phyloP scores from a whole-genome alignment of 2,329 filamentous ascomycete genomes.

The Colletotrichum brevisporum region DNA sequence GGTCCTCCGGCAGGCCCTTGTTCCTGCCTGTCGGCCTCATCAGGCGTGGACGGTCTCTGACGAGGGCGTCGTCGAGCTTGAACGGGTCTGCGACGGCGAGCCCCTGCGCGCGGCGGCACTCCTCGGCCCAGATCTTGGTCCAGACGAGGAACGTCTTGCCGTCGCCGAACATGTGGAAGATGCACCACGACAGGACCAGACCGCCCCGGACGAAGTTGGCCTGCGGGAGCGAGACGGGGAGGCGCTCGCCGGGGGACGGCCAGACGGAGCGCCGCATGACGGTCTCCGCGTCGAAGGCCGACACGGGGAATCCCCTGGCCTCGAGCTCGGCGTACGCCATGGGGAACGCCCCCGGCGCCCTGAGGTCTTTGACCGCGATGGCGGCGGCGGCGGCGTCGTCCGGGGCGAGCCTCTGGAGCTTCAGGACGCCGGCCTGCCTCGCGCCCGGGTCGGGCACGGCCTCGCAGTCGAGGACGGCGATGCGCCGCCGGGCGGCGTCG shows the following conservation, averaged over 20 bases:
- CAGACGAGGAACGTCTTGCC: slow-evolving; percentile 19
- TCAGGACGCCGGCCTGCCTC: slow-evolving; percentile 13
- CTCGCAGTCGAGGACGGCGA: slow-evolving; percentile 49
- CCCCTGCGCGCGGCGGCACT: slow-evolving; percentile 28
- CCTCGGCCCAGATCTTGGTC: slow-evolving; percentile 28
- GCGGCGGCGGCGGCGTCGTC: slow-evolving; percentile 5
- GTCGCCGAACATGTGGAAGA: slow-evolving; percentile 25
- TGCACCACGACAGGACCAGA: slow-evolving; percentile 23
- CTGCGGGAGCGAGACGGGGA: slow-evolving; percentile 21
- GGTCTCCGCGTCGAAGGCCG: slow-evolving; percentile 14
- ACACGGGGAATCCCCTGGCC: slow-evolving; percentile 22
- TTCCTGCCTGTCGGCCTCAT: slow-evolving; percentile 9
- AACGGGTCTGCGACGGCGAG: slow-evolving; percentile 8
- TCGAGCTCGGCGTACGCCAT: slow-evolving; percentile 26
- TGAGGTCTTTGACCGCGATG: slow-evolving; percentile 25
- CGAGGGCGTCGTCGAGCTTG: slow-evolving; percentile 12
- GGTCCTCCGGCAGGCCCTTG: slow-evolving; percentile 13
- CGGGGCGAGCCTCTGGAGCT: slow-evolving; percentile 17
- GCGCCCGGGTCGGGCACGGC: slow-evolving; percentile 44
- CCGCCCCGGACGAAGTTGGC: slow-evolving; percentile 32
- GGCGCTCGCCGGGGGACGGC: slow-evolving; percentile 8
- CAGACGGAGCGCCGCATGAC: slow-evolving; percentile 16
- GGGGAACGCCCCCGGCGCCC: slow-evolving; percentile 10
- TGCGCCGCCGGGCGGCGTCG: slow-evolving; percentile 46
- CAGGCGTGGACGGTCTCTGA: slow-evolving; percentile 23